These are phyloP conservation scores for Geotrichum candidum DNA, from an alignment of 1,139 yeast genomes.

Conservation along the genomic window DNA sequence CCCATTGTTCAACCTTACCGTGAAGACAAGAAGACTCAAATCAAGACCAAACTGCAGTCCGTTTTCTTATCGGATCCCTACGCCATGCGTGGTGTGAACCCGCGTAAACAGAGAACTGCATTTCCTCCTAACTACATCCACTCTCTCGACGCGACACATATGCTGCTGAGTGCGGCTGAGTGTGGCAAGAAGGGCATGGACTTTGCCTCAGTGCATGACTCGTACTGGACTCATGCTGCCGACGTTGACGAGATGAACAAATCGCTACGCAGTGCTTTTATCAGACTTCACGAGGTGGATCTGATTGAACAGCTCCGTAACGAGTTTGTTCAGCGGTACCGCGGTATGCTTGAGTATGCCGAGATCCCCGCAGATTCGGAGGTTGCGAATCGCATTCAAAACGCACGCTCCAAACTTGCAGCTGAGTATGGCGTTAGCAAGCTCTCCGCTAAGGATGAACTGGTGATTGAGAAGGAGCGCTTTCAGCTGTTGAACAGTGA, in stretches of 20 bases:
- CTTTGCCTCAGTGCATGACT: conserved; percentile 98
- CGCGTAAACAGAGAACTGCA: conserved; percentile 85
- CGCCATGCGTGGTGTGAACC: conserved; percentile 72
- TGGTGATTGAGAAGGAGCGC: conserved; percentile 63
- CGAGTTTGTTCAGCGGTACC: conserved; percentile 79
- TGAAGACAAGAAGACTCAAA: conserved; percentile 53
- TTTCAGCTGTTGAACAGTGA: conserved; percentile 46
- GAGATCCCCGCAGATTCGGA: conserved; percentile 49
- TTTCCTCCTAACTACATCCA: conserved; percentile 96
- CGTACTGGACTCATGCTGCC: conserved; percentile 96
- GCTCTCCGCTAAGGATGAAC: conserved; percentile 65
- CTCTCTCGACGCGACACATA: conserved; percentile 93
- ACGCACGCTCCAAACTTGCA: conserved; percentile 41
- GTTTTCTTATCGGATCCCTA: conserved; percentile 80
- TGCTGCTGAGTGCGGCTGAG: conserved; percentile 80
- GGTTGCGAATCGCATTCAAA: conserved; percentile 48
- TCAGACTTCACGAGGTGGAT: conserved; percentile 67
- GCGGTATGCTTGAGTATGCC: conserved; percentile 55
- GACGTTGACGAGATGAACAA: conserved; percentile 70
- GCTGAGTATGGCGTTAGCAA: conserved; percentile 35
- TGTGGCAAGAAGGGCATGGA: conserved; percentile 62
- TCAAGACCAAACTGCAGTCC: conserved; percentile 76
- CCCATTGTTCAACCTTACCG: conserved; percentile 93
- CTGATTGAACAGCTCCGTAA: conserved; percentile 62
- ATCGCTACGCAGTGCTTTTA: conserved; percentile 73